Conservation (phyloP, 805 yeast species). For the Sugiyamaella floridensis region DNA sequence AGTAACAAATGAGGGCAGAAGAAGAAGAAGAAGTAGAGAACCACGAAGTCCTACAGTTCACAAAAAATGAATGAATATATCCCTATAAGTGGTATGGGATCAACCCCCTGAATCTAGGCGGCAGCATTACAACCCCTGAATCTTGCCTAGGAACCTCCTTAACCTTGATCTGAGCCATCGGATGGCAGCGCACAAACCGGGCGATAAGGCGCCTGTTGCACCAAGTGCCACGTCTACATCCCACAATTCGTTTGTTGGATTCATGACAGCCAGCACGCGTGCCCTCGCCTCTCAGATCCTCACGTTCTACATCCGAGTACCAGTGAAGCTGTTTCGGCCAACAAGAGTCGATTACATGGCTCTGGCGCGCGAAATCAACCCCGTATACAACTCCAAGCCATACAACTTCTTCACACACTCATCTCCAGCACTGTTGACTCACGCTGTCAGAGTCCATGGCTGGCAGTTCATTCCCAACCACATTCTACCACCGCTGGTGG, state of each 20-base stretch:
- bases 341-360: constrained; percentile 76
- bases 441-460: constrained; percentile 70
- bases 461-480: constrained; percentile 83
- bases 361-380: constrained; percentile 32
- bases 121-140: too few relatives aligned
- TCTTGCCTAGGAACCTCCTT: too few relatives aligned
- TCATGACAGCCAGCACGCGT: constrained; percentile 78
- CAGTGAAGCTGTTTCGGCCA: constrained; percentile 81
- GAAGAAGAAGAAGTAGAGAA: too few relatives aligned
- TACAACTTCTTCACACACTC: constrained; percentile 60
- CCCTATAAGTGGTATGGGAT: too few relatives aligned
- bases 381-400: constrained; percentile 27
- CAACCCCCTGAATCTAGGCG: not conserved
- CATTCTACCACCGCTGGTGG: constrained; percentile 76
- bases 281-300: constrained; percentile 76
- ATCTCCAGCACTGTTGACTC: constrained; percentile 62
- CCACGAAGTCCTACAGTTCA: too few relatives aligned
- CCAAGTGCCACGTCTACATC: not conserved
- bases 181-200: not conserved
- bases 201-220: not conserved
- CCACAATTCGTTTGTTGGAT: constrained; percentile 51
- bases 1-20: not conserved
- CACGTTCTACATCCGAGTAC: constrained; percentile 70
- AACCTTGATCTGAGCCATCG: not conserved
- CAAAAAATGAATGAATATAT: too few relatives aligned